Conservation (phyloP, 192 early-diverging fungal genomes). For the Backusella mclennaniae region DNA sequence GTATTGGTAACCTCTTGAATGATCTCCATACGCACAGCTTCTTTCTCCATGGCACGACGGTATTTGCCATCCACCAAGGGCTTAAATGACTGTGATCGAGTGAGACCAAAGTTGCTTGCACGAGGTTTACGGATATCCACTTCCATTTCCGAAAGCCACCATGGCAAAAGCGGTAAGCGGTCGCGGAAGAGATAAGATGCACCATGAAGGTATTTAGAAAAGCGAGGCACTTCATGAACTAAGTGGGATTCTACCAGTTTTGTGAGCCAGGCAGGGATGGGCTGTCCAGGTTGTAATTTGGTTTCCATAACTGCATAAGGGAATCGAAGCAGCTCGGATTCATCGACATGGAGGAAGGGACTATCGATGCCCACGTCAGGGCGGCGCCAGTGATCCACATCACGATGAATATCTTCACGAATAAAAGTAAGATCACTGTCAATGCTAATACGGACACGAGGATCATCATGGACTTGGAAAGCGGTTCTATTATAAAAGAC, state of each 20-base stretch:
- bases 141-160: conserved; percentile 55
- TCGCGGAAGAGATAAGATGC: conserved; percentile 43
- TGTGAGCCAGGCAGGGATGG: conserved; percentile 21
- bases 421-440: conserved; percentile 95
- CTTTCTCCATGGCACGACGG: conserved; percentile 25
- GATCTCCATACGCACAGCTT: conserved; percentile 22
- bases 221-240: conserved; percentile 48
- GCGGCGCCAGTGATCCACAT: conserved; percentile 50
- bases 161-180: conserved; percentile 45
- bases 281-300: conserved; percentile 23
- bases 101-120: conserved; percentile 31
- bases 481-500: conserved; percentile 35
- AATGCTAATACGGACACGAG: conserved; percentile 79
- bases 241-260: conserved; percentile 39
- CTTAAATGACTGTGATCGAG: conserved; percentile 35
- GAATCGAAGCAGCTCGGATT: conserved; percentile 29
- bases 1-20: conserved; percentile 41
- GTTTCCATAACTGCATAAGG: conserved; percentile 39
- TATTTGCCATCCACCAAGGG: conserved; percentile 36
- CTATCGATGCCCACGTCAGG: conserved; percentile 35
- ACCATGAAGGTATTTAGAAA: conserved; percentile 50
- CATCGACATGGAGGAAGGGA: conserved; percentile 38
- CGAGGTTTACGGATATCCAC: conserved; percentile 50
- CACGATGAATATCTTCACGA: conserved; percentile 83
- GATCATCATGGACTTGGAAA: conserved; percentile 48